phyloP scores from a whole-genome alignment of 345 rosid genomes.

The Sisymbrium altissimum region DNA sequence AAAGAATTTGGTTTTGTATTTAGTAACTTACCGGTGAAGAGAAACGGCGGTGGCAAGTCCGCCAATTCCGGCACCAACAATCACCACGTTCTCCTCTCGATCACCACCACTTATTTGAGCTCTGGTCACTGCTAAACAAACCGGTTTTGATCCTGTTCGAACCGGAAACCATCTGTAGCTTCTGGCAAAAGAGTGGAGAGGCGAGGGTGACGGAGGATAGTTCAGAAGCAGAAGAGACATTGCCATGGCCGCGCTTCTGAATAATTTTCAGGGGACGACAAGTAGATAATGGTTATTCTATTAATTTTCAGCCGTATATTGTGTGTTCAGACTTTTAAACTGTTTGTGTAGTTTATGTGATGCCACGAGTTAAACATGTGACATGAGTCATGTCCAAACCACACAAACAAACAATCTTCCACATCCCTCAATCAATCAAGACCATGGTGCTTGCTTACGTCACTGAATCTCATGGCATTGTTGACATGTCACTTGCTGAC shows the following conservation, averaged over 20 bases:
- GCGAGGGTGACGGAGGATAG: conserved; percentile 15
- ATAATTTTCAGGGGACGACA: not conserved
- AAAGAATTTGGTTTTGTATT: not conserved
- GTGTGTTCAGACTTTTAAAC: not conserved
- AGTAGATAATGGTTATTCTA: not conserved
- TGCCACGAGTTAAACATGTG: conserved; percentile 5
- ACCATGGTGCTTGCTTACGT: not conserved
- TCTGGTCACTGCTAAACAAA: conserved; percentile 17
- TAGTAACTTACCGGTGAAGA: conserved; percentile 50
- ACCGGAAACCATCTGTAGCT: conserved; percentile 18
- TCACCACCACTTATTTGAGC: conserved; percentile 32
- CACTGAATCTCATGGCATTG: not conserved
- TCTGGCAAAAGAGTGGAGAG: conserved; percentile 12
- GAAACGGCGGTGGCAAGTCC: conserved; percentile 92
- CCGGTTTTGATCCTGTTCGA: conserved; percentile 34
- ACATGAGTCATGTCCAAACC: not conserved
- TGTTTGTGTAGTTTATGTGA: not conserved
- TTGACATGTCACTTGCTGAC: not conserved
- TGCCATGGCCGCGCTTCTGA: conserved; percentile 24
- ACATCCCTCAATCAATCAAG: too few species aligned
- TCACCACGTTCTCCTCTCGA: conserved; percentile 54
- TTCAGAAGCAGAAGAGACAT: conserved; percentile 37
- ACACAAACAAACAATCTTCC: not conserved
- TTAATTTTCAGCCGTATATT: not conserved
- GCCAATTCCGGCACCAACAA: conserved; percentile 86